Percentiles rank a stretch among this genome's conserved stretches.
Evolutionary conservation across 129 eudicot genomes (phyloP).

Genomic region (Flaveria sonorensis): DNA sequence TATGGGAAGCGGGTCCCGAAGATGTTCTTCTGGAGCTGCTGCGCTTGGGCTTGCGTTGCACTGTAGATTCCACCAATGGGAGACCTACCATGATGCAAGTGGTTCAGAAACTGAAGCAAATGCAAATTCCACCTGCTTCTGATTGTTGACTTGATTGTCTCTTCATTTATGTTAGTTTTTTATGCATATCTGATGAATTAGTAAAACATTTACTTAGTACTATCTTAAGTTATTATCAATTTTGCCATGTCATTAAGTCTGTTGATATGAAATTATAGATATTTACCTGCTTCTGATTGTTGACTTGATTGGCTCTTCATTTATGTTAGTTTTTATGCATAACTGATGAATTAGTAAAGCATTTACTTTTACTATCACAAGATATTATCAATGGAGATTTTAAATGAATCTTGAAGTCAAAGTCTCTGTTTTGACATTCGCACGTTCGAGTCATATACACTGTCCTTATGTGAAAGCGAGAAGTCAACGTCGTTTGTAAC

Average conservation of each 20-base stretch:
- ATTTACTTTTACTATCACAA: constrained; percentile 6
- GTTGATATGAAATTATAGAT: constrained; percentile 15
- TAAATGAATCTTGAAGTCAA: neutral
- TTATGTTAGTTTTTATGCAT: constrained; percentile 18
- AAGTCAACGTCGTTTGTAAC: too few species aligned
- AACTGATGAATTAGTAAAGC: constrained; percentile 19
- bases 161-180: constrained; percentile 23
- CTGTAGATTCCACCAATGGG: constrained; percentile 42
- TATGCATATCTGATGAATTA: constrained; percentile 24
- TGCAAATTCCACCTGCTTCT: constrained; percentile 36
- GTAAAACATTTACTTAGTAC: neutral
- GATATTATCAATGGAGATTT: neutral
- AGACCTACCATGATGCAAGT: constrained; percentile 64
- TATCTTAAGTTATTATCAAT: constrained; percentile 7
- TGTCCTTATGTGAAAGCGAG: too few species aligned
- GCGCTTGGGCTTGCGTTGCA: constrained; percentile 54
- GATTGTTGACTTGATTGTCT: constrained; percentile 26
- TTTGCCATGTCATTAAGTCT: constrained; percentile 24
- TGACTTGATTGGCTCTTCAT: constrained; percentile 24
- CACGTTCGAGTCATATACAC: neutral
- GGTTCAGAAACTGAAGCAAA: constrained; percentile 53
- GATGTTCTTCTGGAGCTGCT: constrained; percentile 45
- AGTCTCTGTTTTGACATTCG: neutral
- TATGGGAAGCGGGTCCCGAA: constrained; percentile 57
- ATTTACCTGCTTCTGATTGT: constrained; percentile 23